Evolutionary conservation across 2,329 filamentous ascomycete genomes (phyloP), one percentile per base, ranked within the genome.

Genomic region (Ophiobolus disseminans): DNA sequence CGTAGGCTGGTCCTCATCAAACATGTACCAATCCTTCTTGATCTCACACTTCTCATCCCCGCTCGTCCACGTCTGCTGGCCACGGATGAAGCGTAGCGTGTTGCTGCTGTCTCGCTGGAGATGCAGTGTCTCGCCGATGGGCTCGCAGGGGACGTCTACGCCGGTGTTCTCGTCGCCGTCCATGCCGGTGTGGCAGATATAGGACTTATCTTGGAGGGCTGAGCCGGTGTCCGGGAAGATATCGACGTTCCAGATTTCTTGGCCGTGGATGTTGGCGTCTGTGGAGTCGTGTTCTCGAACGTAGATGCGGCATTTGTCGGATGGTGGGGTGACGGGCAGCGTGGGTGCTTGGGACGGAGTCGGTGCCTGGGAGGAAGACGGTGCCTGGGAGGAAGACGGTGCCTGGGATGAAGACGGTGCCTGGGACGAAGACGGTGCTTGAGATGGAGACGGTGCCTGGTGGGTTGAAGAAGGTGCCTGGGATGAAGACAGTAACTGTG

Each of bases 281-380:
- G 11, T 5, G 17, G 38, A 19, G 13, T 39, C 35, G 34, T 38
- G 31, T 22, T 45, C 42, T 7, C 21, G 20, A 4, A 45, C 42
- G 19, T 35, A 22, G 23, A 45, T 45, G 17, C 34, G 42, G 13
- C 35, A 45, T 39, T 39, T 17, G 16, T 45, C 42, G 6, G 17
- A 13, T 13, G 13, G 8, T 13, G 20, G n/a, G 26, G 13, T 22
- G 3, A 13, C 20, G 21, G 32, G 7, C 2, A 25, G 35, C 3
- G 42, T 31, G 3, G 34, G 20, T 3, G 32, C 5, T 6, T 20
- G 17, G 17, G 31, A 10, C 13, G 17, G 10, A 40, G 17, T 32
- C 9, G 14, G n/a, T n/a, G n/a, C n/a, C n/a, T n/a, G n/a, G 14
- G 11, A 16, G 4, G 34, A 21, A 9, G 34, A 5, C n/a, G 16